Percentiles rank a stretch among this genome's conserved stretches.
These are phyloP conservation scores for Rhynchosporium secalis DNA, from an alignment of 2,329 filamentous ascomycete genomes.

Conservation along the genomic window DNA sequence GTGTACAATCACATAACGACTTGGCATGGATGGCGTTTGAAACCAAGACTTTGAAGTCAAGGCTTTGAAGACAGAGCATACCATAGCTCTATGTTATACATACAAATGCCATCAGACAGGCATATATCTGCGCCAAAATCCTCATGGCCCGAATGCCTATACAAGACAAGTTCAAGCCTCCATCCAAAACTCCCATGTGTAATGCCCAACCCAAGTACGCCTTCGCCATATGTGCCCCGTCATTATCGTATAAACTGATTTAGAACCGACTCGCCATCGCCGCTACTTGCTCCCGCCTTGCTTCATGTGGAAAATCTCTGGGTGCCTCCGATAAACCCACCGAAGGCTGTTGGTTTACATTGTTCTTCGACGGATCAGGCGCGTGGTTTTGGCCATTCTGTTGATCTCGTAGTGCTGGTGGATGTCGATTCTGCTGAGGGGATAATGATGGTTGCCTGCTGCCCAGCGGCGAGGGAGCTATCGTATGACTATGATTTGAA, in stretches of 20 bases:
- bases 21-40: constrained; percentile 21
- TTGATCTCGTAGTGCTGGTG: constrained; percentile 26
- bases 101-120: constrained; percentile 24
- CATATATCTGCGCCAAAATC: constrained; percentile 22
- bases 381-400: constrained; percentile 18
- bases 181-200: constrained; percentile 27
- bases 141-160: constrained; percentile 28
- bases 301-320: constrained; percentile 33
- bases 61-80: constrained; percentile 12
- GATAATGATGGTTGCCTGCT: constrained; percentile 39
- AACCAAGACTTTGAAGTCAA: neutral
- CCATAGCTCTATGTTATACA: constrained; percentile 32
- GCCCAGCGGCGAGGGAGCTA: constrained; percentile 38
- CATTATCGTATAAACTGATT: constrained; percentile 32
- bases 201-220: constrained; percentile 25
- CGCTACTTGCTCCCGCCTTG: constrained; percentile 31
- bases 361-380: constrained; percentile 23
- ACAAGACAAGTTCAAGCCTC: constrained; percentile 20
- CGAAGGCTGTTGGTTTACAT: constrained; percentile 30
- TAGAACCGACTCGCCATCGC: constrained; percentile 34
- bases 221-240: constrained; percentile 32
- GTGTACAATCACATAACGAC: constrained; percentile 11
- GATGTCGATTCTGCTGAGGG: constrained; percentile 34
- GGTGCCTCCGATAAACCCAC: constrained; percentile 25
- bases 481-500: constrained; percentile 34